Conservation (phyloP, 345 rosid genomes). For the Orychophragmus violaceus region DNA sequence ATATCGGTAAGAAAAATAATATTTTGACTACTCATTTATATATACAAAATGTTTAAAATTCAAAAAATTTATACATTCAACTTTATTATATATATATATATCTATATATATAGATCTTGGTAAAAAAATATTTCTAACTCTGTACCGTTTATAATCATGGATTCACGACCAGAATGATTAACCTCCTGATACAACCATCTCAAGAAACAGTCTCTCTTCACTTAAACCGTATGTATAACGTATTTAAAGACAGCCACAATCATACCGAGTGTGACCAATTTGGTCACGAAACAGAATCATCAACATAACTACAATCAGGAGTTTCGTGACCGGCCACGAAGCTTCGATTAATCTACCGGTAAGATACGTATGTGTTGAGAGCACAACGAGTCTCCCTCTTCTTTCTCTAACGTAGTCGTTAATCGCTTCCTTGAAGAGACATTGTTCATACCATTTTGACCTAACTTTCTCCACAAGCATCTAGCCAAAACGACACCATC, state of each 20-base stretch:
- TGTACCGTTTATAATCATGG: no score
- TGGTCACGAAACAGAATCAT: conserved; percentile 31
- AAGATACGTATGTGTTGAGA: conserved; percentile 43
- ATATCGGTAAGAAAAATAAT: no score
- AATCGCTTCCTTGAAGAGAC: conserved; percentile 12
- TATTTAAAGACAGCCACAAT: conserved; percentile 34
- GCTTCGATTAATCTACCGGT: conserved; percentile 26
- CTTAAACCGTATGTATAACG: background rate
- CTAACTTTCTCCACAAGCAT: conserved; percentile 34
- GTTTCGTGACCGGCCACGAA: conserved; percentile 15
- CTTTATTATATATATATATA: no score
- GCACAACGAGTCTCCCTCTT: conserved; percentile 36
- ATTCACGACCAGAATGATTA: background rate
- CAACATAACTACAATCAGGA: conserved; percentile 6
- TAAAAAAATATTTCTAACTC: no score
- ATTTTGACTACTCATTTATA: no score
- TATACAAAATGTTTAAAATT: no score
- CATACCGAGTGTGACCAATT: conserved; percentile 32
- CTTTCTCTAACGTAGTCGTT: conserved; percentile 37
- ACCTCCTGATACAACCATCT: background rate
- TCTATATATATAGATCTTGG: no score
- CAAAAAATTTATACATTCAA: no score
- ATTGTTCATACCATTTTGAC: background rate
- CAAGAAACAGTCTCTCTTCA: background rate
- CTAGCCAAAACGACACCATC: conserved; percentile 50